Conservation (phyloP, 192 early-diverging fungal species). For the Coemansia sp. region DNA sequence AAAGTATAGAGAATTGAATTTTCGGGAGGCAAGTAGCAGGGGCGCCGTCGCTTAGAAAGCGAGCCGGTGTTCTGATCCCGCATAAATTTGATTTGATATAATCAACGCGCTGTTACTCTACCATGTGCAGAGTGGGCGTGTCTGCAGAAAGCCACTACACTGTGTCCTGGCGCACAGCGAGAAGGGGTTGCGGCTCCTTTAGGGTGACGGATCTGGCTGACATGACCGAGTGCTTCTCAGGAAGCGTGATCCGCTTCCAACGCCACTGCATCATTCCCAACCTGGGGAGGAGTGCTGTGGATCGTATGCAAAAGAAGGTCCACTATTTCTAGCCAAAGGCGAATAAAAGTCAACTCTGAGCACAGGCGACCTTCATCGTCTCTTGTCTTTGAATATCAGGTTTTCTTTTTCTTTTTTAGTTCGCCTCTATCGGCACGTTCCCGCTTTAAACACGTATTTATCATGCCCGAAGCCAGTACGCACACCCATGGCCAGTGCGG, state of each 20-base stretch:
- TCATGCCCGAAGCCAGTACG: constrained; percentile 18
- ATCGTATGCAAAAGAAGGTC: neutral
- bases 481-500: constrained; percentile 16
- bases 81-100: neutral
- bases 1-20: neutral
- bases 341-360: neutral
- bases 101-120: neutral
- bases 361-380: neutral
- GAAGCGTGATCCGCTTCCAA: constrained; percentile 3
- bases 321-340: neutral
- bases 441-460: neutral
- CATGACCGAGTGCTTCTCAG: neutral
- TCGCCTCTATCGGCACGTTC: neutral
- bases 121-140: neutral
- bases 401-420: neutral
- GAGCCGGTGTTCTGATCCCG: neutral
- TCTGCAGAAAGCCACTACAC: neutral
- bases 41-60: neutral
- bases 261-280: constrained; percentile 1
- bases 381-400: constrained; percentile 3
- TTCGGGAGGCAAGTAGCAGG: neutral
- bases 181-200: neutral
- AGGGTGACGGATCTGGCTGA: neutral
- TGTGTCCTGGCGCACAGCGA: neutral
- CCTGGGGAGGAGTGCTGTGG: neutral